A percentile compares a stretch with the other conserved stretches of the same genome.
Evolutionary conservation across 108 stramenopile genomes (phyloP).

Genomic region (Skeletonema menzelii): DNA sequence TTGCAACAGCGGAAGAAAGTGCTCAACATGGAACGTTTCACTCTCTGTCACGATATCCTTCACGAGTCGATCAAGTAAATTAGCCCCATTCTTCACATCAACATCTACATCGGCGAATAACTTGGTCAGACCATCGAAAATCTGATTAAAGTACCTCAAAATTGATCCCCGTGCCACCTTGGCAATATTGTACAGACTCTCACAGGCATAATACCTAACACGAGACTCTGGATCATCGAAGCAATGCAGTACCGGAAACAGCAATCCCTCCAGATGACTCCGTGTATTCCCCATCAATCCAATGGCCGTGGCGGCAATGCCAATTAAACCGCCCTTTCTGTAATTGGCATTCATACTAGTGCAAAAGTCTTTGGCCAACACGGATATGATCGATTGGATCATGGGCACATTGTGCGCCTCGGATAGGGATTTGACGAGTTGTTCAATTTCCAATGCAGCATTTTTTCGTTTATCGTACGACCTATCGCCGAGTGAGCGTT

Average conservation of each 20-base stretch:
- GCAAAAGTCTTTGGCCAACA: constrained; percentile 95
- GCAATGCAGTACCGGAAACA: constrained; percentile 97
- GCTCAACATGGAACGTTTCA: constrained; percentile 90
- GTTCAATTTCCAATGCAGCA: constrained; percentile 96
- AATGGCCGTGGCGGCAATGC: constrained; percentile 95
- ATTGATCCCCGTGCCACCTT: constrained; percentile 93
- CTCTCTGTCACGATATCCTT: constrained; percentile 98
- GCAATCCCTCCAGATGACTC: constrained; percentile 76
- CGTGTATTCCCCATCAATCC: constrained; percentile 83
- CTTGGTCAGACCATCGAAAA: constrained; percentile 96
- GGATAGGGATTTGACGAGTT: constrained; percentile 84
- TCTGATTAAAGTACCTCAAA: constrained; percentile 89
- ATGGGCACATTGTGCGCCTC: constrained; percentile 82
- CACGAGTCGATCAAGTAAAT: constrained; percentile 91
- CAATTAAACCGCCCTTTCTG: constrained; percentile 98
- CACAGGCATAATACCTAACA: constrained; percentile 98
- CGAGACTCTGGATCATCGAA: constrained; percentile 97
- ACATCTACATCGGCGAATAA: constrained; percentile 96
- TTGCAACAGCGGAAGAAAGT: constrained; percentile 94
- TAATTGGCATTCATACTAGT: constrained; percentile 97
- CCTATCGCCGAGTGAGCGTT: constrained; percentile 93
- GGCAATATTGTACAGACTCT: constrained; percentile 96
- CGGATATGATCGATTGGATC: constrained; percentile 81
- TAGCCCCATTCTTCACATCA: constrained; percentile 98
- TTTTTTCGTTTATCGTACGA: constrained; percentile 99